phyloP scores from a whole-genome alignment of 768 basidiomycete species.

The Candolleomyces efflorescens region DNA sequence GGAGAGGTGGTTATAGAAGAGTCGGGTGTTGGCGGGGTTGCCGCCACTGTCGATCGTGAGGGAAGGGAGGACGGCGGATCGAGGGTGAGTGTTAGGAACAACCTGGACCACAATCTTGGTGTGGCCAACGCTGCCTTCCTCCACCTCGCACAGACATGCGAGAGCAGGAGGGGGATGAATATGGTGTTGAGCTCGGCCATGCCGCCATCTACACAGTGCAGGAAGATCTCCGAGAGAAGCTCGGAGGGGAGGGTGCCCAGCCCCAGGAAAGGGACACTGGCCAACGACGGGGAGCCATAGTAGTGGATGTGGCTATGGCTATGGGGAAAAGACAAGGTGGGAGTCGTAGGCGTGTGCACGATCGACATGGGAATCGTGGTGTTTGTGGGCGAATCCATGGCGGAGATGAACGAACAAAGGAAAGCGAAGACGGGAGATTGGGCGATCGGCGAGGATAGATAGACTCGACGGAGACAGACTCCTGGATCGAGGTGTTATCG shows the following conservation, averaged over 20 bases:
- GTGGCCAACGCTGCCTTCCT: conserved; percentile 35
- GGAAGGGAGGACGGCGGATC: conserved; percentile 1
- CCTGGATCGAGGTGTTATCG: no score
- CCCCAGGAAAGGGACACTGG: not conserved
- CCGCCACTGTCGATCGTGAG: conserved; percentile 10
- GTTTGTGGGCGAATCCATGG: no score
- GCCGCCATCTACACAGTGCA: conserved; percentile 31
- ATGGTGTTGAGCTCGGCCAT: conserved; percentile 33
- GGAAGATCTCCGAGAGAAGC: conserved; percentile 38
- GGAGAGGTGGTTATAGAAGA: no score
- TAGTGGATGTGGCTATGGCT: no score
- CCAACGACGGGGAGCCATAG: no score
- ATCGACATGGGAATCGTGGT: no score
- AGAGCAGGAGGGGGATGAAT: conserved; percentile 32
- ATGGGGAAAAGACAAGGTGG: no score
- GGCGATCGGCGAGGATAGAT: no score
- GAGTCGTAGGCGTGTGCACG: no score
- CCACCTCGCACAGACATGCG: conserved; percentile 37
- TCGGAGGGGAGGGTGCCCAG: conserved; percentile 27
- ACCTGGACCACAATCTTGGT: conserved; percentile 36
- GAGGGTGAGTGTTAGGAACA: conserved; percentile 26
- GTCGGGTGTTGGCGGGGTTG: not conserved
- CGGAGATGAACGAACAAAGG: no score
- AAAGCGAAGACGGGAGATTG: no score
- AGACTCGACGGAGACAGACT: no score